phyloP scores from a whole-genome alignment of 345 rosid genomes.

The Populus ilicifolia region DNA sequence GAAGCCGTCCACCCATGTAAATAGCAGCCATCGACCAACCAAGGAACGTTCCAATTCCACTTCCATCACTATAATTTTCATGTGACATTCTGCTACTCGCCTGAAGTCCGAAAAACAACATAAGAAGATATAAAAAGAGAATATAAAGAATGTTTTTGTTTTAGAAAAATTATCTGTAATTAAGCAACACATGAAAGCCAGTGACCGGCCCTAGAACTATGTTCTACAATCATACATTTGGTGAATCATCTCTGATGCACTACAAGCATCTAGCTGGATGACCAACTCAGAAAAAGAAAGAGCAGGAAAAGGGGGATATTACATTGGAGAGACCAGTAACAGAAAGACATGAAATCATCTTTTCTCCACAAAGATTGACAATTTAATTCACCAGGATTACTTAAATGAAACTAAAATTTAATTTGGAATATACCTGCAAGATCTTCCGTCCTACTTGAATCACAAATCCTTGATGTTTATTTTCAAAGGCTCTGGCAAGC shows the following conservation, averaged over 20 bases:
- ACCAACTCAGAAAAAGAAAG: neutral
- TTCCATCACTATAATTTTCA: constrained; percentile 34
- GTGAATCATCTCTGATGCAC: neutral
- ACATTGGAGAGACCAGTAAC: neutral
- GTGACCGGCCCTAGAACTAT: neutral
- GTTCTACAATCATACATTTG: neutral
- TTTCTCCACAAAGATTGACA: neutral
- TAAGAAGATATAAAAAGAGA: neutral
- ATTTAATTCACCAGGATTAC: neutral
- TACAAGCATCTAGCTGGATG: neutral
- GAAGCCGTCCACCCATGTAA: constrained; percentile 92
- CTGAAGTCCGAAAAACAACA: constrained; percentile 32
- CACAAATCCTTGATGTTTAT: constrained; percentile 41
- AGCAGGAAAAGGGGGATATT: neutral
- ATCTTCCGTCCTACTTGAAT: constrained; percentile 54
- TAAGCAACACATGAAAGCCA: neutral
- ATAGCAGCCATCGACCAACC: constrained; percentile 91
- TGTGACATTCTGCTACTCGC: constrained; percentile 26
- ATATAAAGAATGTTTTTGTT: neutral
- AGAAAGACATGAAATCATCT: neutral
- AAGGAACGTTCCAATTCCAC: constrained; percentile 45
- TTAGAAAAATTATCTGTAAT: neutral
- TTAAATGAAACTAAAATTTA: constrained; percentile 11
- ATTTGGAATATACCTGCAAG: constrained; percentile 55
- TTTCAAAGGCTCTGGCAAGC: constrained; percentile 20